phyloP scores from a whole-genome alignment of 177 flowering plant genomes.

The Vitis hybrid region DNA sequence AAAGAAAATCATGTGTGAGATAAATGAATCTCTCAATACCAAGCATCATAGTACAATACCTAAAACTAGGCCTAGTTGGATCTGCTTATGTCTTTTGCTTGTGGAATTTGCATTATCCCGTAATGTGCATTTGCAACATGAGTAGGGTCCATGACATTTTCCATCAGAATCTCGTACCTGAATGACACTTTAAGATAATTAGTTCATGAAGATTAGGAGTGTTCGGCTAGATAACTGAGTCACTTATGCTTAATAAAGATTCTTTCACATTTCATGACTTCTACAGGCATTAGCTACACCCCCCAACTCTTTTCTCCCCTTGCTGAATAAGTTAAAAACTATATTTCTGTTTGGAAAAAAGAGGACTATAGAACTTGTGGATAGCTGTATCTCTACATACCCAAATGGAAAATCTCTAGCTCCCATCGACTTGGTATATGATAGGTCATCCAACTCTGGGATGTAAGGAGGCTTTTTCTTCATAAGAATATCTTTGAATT shows the following conservation, averaged over 20 bases:
- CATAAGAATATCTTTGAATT: conserved; percentile 52
- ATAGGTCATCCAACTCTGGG: conserved; percentile 82
- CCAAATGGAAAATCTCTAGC: conserved; percentile 84
- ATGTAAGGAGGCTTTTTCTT: conserved; percentile 72
- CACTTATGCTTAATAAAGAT: too few relatives aligned
- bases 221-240: not conserved
- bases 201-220: too few relatives aligned
- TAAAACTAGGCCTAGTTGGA: conserved; percentile 1
- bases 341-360: not conserved
- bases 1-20: conserved; percentile 19
- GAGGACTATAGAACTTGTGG: not conserved
- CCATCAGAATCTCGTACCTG: conserved; percentile 86
- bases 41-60: not conserved
- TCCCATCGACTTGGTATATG: conserved; percentile 47
- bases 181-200: conserved; percentile 11
- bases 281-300: too few relatives aligned
- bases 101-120: conserved; percentile 48
- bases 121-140: conserved; percentile 78
- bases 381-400: conserved; percentile 33
- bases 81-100: conserved; percentile 39
- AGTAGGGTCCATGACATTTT: conserved; percentile 82
- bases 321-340: too few relatives aligned
- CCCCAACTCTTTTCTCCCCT: too few relatives aligned
- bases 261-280: too few relatives aligned
- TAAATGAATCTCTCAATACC: conserved; percentile 6